phyloP scores from a whole-genome alignment of 75 land plant genomes.

The Adiantum capillusveneris region DNA sequence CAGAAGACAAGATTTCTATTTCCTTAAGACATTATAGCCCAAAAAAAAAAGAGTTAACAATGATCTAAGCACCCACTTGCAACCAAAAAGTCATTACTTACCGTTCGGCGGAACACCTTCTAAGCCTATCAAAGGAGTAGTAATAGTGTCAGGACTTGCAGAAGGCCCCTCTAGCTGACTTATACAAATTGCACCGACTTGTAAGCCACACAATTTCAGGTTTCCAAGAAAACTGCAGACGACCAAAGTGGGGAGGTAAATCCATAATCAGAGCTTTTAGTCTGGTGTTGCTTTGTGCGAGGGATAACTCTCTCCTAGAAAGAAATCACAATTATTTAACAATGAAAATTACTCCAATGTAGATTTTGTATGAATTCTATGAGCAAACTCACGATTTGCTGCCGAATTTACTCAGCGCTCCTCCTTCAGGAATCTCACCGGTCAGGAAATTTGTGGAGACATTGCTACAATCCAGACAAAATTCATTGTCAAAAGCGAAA shows the following conservation, averaged over 20 bases:
- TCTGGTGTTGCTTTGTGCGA: no score
- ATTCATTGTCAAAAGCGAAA: no score
- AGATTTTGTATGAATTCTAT: no score
- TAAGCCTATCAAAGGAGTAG: not conserved
- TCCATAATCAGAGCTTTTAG: no score
- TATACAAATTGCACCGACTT: slow-evolving; percentile 48
- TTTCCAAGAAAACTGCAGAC: slow-evolving; percentile 68
- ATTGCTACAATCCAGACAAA: slow-evolving; percentile 68
- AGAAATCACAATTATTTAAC: no score
- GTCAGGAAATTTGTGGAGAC: slow-evolving; percentile 66
- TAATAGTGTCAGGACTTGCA: slow-evolving; percentile 15
- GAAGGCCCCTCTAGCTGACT: slow-evolving; percentile 29
- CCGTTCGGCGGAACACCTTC: not conserved
- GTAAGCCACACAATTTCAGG: slow-evolving; percentile 69
- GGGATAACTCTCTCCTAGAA: no score
- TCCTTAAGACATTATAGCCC: slow-evolving; percentile 6
- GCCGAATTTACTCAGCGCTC: slow-evolving; percentile 37
- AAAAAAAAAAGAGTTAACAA: no score
- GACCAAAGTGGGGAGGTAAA: not conserved
- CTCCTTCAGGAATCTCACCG: slow-evolving; percentile 62
- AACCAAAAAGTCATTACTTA: no score
- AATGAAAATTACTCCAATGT: no score
- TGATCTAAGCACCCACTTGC: no score
- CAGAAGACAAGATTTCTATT: no score
- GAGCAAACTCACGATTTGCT: slow-evolving; percentile 52